phyloP scores from a whole-genome alignment of 805 yeast species.

The Jamesozyma gamospora region DNA sequence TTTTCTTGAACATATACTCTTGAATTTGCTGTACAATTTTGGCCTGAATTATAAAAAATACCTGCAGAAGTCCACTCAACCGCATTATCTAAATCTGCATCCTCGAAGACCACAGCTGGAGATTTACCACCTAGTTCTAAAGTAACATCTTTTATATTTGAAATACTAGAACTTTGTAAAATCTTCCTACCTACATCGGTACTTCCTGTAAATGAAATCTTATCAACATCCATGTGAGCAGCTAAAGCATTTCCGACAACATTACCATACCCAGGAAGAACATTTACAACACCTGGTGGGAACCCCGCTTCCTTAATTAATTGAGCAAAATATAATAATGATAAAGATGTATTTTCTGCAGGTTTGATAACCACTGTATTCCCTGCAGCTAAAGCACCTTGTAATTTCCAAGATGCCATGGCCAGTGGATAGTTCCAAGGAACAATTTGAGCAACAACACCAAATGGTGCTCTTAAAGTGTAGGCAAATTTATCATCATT shows the following conservation, averaged over 20 bases:
- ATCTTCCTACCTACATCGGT: slow-evolving; percentile 35
- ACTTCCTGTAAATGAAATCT: slow-evolving; percentile 43
- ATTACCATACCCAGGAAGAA: slow-evolving; percentile 33
- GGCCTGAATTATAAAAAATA: slow-evolving; percentile 48
- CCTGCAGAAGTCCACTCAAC: slow-evolving; percentile 39
- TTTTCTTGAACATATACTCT: slow-evolving; percentile 44
- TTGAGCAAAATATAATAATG: slow-evolving; percentile 32
- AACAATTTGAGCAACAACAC: slow-evolving; percentile 38
- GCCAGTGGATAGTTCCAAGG: slow-evolving; percentile 42
- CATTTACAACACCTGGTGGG: slow-evolving; percentile 39
- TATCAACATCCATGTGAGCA: slow-evolving; percentile 33
- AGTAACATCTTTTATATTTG: slow-evolving; percentile 35
- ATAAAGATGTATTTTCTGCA: slow-evolving; percentile 37
- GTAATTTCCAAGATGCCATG: slow-evolving; percentile 40
- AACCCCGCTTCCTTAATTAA: slow-evolving; percentile 33
- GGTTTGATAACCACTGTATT: slow-evolving; percentile 36
- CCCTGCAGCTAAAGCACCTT: slow-evolving; percentile 43
- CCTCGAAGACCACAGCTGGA: slow-evolving; percentile 35
- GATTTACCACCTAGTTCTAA: slow-evolving; percentile 41
- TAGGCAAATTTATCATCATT: slow-evolving; percentile 43
- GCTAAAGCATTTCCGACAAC: slow-evolving; percentile 34
- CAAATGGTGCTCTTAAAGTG: slow-evolving; percentile 40
- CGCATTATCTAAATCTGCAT: slow-evolving; percentile 34
- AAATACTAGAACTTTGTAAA: slow-evolving; percentile 29
- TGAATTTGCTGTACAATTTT: slow-evolving; percentile 52